A percentile compares a stretch with the other conserved stretches of the same genome.
Conservation (phyloP, 2,329 filamentous ascomycete genomes). For the Ophiostoma sp. region DNA sequence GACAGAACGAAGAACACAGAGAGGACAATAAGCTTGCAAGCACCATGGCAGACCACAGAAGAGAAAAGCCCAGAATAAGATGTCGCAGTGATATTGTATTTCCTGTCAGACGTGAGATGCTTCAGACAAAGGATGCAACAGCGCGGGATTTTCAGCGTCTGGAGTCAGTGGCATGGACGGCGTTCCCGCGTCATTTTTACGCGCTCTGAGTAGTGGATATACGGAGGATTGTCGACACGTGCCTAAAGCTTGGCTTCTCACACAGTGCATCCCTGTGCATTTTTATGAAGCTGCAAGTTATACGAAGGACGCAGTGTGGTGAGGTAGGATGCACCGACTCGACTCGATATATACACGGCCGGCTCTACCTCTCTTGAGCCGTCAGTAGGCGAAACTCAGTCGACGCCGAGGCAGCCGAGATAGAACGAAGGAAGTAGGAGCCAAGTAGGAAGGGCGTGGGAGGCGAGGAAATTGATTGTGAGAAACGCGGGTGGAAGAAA, state of each 20-base stretch:
- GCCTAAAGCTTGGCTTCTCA: constrained; percentile 3
- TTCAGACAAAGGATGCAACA: not conserved
- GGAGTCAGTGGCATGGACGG: not conserved
- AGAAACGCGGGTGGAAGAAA: not conserved
- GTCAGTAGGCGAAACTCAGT: not conserved
- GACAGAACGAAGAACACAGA: not conserved
- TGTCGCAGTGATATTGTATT: not conserved
- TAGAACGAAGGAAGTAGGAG: not conserved
- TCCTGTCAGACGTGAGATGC: not conserved
- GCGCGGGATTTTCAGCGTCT: not conserved
- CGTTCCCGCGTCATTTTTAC: not conserved
- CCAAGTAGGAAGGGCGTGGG: not conserved
- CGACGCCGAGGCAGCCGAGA: not conserved
- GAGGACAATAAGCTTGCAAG: not conserved
- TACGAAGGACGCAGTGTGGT: not conserved
- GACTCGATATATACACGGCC: not conserved
- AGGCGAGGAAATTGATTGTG: not conserved
- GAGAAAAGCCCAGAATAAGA: not conserved
- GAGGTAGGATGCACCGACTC: not conserved
- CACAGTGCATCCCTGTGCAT: not conserved
- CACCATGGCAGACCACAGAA: not conserved
- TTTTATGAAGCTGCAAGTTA: not conserved
- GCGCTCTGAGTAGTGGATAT: not conserved
- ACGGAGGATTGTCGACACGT: not conserved
- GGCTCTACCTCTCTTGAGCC: not conserved